Evolutionary conservation across 2,329 filamentous ascomycete genomes (phyloP).

Genomic region (Pyricularia grisea): DNA sequence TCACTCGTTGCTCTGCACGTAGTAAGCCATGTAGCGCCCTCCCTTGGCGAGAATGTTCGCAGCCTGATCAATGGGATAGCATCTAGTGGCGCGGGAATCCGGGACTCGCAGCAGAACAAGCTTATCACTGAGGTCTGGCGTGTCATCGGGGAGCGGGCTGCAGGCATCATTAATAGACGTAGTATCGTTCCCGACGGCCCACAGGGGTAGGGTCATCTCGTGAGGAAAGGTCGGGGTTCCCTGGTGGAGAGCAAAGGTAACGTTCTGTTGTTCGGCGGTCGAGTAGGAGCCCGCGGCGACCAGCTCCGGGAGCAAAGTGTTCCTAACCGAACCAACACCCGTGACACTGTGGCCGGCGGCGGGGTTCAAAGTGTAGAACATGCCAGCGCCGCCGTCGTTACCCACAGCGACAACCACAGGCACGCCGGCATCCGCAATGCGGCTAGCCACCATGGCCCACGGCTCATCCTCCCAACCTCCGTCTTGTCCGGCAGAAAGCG

Average conservation of each 20-base stretch:
- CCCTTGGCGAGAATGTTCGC: slow-evolving; percentile 19
- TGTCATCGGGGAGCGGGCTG: slow-evolving; percentile 2
- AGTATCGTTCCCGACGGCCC: slow-evolving; percentile 1
- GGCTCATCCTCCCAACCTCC: slow-evolving; percentile 21
- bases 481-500: slow-evolving; percentile 11
- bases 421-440: slow-evolving; percentile 29
- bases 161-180: not conserved
- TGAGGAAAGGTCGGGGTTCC: not conserved
- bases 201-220: not conserved
- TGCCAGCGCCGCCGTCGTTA: slow-evolving; percentile 22
- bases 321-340: not conserved
- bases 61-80: slow-evolving; percentile 13
- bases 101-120: slow-evolving; percentile 4
- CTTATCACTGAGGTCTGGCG: not conserved
- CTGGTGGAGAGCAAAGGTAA: not conserved
- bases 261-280: not conserved
- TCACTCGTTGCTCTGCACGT: slow-evolving; percentile 9
- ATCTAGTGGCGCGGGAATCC: slow-evolving; percentile 1
- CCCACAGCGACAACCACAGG: slow-evolving; percentile 29
- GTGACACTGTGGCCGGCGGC: slow-evolving; percentile 1
- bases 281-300: not conserved
- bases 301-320: not conserved
- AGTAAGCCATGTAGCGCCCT: slow-evolving; percentile 21
- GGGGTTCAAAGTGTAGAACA: slow-evolving; percentile 1
- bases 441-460: slow-evolving; percentile 25